A percentile compares a stretch with the other conserved stretches of the same genome.
Evolutionary conservation across 2,329 filamentous ascomycete genomes (phyloP).

Genomic region (Verticillium nubilum): DNA sequence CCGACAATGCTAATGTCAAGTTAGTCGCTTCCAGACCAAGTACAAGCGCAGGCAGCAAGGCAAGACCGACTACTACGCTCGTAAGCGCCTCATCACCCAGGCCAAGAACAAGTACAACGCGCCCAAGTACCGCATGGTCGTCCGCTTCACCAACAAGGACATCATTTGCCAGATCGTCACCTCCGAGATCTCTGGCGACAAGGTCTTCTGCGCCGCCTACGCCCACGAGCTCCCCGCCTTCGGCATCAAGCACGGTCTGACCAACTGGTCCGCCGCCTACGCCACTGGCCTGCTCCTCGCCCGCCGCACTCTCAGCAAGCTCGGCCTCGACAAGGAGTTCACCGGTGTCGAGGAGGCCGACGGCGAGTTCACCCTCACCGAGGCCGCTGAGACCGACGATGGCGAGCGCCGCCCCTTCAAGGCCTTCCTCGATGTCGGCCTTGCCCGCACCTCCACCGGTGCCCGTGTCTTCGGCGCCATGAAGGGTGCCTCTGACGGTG

Average conservation of each 20-base stretch:
- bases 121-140: slow-evolving; percentile 98
- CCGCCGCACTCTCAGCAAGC: slow-evolving; percentile 95
- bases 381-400: slow-evolving; percentile 86
- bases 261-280: slow-evolving; percentile 99
- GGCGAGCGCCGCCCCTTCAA: slow-evolving; percentile 98
- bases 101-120: slow-evolving; percentile 99
- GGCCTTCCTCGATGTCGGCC: slow-evolving; percentile 96
- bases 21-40: slow-evolving; percentile 98
- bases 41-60: slow-evolving; percentile 94
- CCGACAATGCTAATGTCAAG: neutral
- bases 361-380: slow-evolving; percentile 93
- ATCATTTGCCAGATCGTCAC: slow-evolving; percentile 97
- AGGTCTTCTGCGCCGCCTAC: slow-evolving; percentile 90
- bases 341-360: slow-evolving; percentile 93
- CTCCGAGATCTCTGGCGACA: slow-evolving; percentile 96
- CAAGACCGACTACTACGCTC: slow-evolving; percentile 99
- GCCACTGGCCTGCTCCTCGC: slow-evolving; percentile 94
- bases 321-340: slow-evolving; percentile 90
- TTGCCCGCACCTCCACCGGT: slow-evolving; percentile 94
- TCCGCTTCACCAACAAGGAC: slow-evolving; percentile 99
- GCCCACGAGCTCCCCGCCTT: slow-evolving; percentile 97
- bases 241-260: slow-evolving; percentile 96
- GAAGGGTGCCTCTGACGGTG: slow-evolving; percentile 99
- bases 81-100: slow-evolving; percentile 99
- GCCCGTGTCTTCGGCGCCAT: slow-evolving; percentile 98